These are phyloP conservation scores for Populus hybrid DNA, from an alignment of 441 rosid species.

Conservation along the genomic window DNA sequence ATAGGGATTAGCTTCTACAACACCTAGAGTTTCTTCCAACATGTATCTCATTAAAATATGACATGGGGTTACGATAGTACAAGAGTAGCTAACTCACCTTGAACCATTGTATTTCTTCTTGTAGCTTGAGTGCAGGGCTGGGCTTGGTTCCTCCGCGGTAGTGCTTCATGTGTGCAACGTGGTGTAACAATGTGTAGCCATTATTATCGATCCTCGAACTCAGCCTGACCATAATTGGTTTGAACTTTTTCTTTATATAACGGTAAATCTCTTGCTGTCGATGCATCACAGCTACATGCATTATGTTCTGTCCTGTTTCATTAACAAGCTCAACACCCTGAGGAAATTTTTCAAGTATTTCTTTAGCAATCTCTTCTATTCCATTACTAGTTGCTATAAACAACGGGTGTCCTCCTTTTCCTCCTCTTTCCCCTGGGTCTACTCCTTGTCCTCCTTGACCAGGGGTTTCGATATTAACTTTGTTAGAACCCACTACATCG, in stretches of 20 bases:
- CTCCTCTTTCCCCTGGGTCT: too few relatives aligned
- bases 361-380: slow-evolving; percentile 20
- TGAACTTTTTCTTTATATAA: neutral
- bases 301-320: slow-evolving; percentile 17
- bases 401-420: slow-evolving; percentile 18
- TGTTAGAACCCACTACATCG: too few relatives aligned
- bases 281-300: slow-evolving; percentile 23
- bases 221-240: too few relatives aligned
- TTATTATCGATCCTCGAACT: too few relatives aligned
- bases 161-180: too few relatives aligned
- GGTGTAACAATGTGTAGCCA: too few relatives aligned
- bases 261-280: slow-evolving; percentile 12
- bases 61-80: too few relatives aligned
- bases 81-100: slow-evolving; percentile 12
- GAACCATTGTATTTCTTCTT: slow-evolving; percentile 25
- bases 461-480: too few relatives aligned
- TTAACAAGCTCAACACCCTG: slow-evolving; percentile 17
- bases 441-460: too few relatives aligned
- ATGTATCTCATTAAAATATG: too few relatives aligned
- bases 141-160: slow-evolving; percentile 6
- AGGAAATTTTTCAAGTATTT: slow-evolving; percentile 13
- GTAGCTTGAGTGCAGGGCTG: slow-evolving; percentile 16
- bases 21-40: too few relatives aligned
- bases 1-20: too few relatives aligned
- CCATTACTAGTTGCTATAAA: slow-evolving; percentile 19